A percentile compares a stretch with the other conserved stretches of the same genome.
Evolutionary conservation across 805 yeast genomes (phyloP).

Genomic region (Candida mattraensis): DNA sequence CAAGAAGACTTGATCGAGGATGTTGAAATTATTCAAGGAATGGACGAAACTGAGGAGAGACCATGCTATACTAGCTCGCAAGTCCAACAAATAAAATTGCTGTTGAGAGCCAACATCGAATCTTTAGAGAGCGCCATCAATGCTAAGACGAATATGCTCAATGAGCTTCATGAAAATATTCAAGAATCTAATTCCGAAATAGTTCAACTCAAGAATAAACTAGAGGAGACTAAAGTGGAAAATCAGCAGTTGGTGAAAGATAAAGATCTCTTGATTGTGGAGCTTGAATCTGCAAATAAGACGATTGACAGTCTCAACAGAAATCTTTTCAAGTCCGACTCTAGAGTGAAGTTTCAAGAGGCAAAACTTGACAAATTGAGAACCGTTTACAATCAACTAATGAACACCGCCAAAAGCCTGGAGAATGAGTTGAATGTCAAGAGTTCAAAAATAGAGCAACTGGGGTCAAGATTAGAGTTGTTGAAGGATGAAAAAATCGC

Average conservation of each 20-base stretch:
- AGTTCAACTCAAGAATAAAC: constrained; percentile 2
- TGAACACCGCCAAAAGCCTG: constrained; percentile 21
- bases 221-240: constrained; percentile 11
- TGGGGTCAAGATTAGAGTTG: constrained; percentile 20
- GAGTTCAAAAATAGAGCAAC: constrained; percentile 9
- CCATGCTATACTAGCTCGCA: constrained; percentile 19
- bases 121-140: constrained; percentile 12
- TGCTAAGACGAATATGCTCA: constrained; percentile 9
- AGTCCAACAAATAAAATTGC: constrained; percentile 22
- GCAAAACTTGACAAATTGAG: constrained; percentile 21
- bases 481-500: constrained; percentile 25
- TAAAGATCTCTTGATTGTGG: constrained; percentile 18
- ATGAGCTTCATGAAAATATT: constrained; percentile 13
- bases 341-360: constrained; percentile 13
- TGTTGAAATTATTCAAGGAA: constrained; percentile 5
- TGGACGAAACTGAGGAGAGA: constrained; percentile 17
- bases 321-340: constrained; percentile 12
- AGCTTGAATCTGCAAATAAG: constrained; percentile 20
- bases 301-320: constrained; percentile 11
- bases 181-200: constrained; percentile 4
- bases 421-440: constrained; percentile 17
- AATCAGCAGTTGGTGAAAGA: constrained; percentile 16
- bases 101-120: constrained; percentile 13
- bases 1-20: constrained; percentile 22
- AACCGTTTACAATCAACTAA: constrained; percentile 18